Evolutionary conservation across 768 basidiomycete genomes (phyloP), one percentile per base, ranked within the genome.

Genomic region (Termitomyces eurrhizus): DNA sequence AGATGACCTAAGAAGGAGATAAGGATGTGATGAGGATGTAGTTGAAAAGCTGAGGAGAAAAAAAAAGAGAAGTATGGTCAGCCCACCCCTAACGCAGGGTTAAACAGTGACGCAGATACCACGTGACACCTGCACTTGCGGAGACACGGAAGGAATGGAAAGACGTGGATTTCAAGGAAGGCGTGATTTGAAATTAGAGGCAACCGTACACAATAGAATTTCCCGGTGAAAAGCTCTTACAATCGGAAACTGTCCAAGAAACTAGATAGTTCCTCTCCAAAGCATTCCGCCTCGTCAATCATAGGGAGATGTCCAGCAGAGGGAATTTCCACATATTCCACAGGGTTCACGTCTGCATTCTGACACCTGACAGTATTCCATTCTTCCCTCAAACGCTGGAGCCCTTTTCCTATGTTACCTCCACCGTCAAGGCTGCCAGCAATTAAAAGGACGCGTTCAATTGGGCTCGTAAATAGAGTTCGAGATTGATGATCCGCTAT

Each of bases 291-390:
- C 54, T 74, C 73, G 65, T 84, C 83, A 6, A 83, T 69, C 81
- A 84, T 83, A 0, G 83, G 83, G 7, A 84, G 65, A 71, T 84
- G 81, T 0, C 82, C 82, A 0, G 79, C 70, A 7, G 67, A 67
- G 18, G 68, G 70, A 8, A 84, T 72, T 39, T 71, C 72, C 21
- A 66, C 69, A 61, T 72, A 78, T 33, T 70, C 65, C 14, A 78
- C 67, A 18, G 66, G 59, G 7, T 63, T 64, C 4, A 58, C 56
- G 7, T 49, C 54, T 14, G 55, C 50, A 11, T 63, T 39, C 36
- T 45, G n/a, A 26, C 49, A 35, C 32, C 65, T 53, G 41, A 54
- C 49, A 13, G 53, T 52, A n/a, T 69, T 69, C 68, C 68, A 69
- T 8, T 64, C 64, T 7, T 72, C 70, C 16, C 58, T 60, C 39